Conservation (phyloP, 2,329 filamentous ascomycete species). For the Arthrinium puccinioides region DNA sequence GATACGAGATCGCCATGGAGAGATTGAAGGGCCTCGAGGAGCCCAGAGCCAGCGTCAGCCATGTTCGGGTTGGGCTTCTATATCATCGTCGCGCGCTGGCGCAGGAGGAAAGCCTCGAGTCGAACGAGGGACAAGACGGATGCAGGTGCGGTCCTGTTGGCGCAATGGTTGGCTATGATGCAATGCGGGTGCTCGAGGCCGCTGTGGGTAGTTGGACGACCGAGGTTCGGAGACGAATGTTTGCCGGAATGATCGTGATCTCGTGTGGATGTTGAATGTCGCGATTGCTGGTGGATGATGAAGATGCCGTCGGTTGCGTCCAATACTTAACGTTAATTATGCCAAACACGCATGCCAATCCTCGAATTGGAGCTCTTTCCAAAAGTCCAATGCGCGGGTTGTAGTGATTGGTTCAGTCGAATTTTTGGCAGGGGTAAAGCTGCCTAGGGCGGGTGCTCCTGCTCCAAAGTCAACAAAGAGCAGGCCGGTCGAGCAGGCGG, state of each 20-base stretch:
- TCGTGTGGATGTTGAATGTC: too few species aligned
- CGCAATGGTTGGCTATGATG: not conserved
- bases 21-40: slow-evolving; percentile 70
- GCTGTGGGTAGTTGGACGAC: too few species aligned
- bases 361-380: too few species aligned
- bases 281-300: too few species aligned
- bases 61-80: slow-evolving; percentile 43
- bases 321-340: too few species aligned
- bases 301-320: too few species aligned
- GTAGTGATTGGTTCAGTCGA: slow-evolving; percentile 3
- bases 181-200: too few species aligned
- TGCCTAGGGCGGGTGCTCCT: slow-evolving; percentile 2
- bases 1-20: slow-evolving; percentile 80
- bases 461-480: slow-evolving; percentile 3
- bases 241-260: too few species aligned
- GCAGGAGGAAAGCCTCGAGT: not conserved
- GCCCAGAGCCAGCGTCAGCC: slow-evolving; percentile 66
- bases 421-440: slow-evolving; percentile 4
- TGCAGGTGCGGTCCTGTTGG: not conserved
- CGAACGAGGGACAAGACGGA: too few species aligned
- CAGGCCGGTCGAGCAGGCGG: not conserved
- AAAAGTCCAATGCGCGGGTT: not conserved
- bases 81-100: slow-evolving; percentile 32
- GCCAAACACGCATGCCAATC: too few species aligned
- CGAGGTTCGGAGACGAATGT: too few species aligned